Conservation (phyloP, 1,139 yeast species). For the Citeromyces hawaiiensis region DNA sequence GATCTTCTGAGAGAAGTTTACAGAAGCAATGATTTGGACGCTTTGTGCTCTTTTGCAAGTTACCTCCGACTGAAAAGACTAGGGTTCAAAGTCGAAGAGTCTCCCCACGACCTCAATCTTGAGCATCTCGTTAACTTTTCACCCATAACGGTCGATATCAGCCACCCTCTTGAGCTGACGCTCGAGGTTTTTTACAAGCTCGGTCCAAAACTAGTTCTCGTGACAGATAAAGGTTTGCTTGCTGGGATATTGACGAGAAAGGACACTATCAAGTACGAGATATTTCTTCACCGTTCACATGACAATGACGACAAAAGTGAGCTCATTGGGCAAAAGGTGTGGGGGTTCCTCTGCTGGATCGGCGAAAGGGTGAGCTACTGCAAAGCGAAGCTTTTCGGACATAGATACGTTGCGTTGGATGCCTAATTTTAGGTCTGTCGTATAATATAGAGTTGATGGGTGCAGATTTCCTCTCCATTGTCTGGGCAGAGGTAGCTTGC, state of each 20-base stretch:
- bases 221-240: slow-evolving; percentile 38
- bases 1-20: slow-evolving; percentile 16
- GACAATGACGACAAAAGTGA: neutral
- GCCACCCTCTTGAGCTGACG: slow-evolving; percentile 46
- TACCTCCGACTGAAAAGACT: slow-evolving; percentile 6
- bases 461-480: too few relatives aligned
- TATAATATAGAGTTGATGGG: too few relatives aligned
- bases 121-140: slow-evolving; percentile 36
- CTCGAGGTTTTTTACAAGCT: slow-evolving; percentile 61
- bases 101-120: slow-evolving; percentile 18
- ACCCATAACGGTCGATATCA: slow-evolving; percentile 47
- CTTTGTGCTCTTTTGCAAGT: slow-evolving; percentile 10
- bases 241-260: slow-evolving; percentile 56
- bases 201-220: slow-evolving; percentile 68
- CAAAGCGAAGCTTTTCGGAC: slow-evolving; percentile 15
- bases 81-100: slow-evolving; percentile 2
- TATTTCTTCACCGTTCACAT: slow-evolving; percentile 10
- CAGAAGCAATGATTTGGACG: slow-evolving; percentile 4
- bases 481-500: too few relatives aligned
- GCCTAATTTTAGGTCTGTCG: slow-evolving; percentile 6
- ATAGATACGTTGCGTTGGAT: slow-evolving; percentile 6
- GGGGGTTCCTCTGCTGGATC: slow-evolving; percentile 22
- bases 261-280: slow-evolving; percentile 46
- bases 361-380: slow-evolving; percentile 14
- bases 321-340: slow-evolving; percentile 20